Base-by-base conservation (phyloP, 2,329 filamentous ascomycete species). In the Arthrinium puccinioides region DNA sequence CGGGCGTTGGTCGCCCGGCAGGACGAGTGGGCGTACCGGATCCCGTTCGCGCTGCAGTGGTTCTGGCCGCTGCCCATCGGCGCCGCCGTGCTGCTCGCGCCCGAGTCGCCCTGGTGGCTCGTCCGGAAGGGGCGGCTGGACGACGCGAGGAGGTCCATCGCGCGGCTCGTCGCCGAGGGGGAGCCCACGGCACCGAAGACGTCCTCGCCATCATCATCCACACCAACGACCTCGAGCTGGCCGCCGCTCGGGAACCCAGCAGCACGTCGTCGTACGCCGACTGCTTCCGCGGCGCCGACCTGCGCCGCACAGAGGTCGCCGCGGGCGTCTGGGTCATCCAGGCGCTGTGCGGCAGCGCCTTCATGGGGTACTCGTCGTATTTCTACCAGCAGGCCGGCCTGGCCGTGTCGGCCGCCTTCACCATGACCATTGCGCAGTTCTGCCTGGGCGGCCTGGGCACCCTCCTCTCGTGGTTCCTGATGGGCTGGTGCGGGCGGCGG, bases 31-130 rank as follows among this genome's bases (percentile, higher is more conserved):
- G 53, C 53, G 3, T 66, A 60, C 37, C 51, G 57, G 7, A 61
- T 48, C 11, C 61, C 62, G 4, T 67, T 61, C 36, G 61, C 52
- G 0, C 32, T 64, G 4, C 61, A 66, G 46, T 67, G 63, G 63
- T 41, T 57, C 4, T 66, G 59, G 53, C 57, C 60, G 1, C 44
- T 59, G 5, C 40, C 40, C 5, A 28, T 42, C 9, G 32, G 36
- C 24, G 35, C 34, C 21, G 23, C 31, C 11, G 37, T 34, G 4
- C 26, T 23, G 13, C 18, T 42, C 19, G 40, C 40, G 19, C 40
- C 40, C 33, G 40, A 42, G 26, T 42, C 40, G 9, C 40, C 40
- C 5, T 42, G 40, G 40, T 42, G 32, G n/a, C 34, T 34, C 20
- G 40, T 42, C 1, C 27, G 40, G 13, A 42, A 19, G 4, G 27